Conservation (phyloP, 306 rosid species). For the Ziziphus jujuba region DNA sequence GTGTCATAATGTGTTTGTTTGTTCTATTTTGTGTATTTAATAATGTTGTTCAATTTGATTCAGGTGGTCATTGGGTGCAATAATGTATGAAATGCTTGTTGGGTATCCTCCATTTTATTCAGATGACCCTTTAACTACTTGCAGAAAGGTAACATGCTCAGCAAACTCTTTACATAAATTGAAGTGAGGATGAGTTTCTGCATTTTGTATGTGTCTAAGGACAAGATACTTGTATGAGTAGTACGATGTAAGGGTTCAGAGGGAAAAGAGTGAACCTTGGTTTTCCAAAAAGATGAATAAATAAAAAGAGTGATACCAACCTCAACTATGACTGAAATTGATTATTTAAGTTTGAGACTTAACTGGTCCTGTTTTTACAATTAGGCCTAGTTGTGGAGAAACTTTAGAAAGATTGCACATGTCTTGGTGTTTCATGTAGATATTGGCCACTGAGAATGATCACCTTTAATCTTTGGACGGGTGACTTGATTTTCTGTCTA, state of each 20-base stretch:
- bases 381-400: too few relatives aligned
- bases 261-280: neutral
- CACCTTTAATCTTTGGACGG: too few relatives aligned
- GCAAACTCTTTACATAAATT: neutral
- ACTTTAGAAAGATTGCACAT: neutral
- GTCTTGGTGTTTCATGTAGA: neutral
- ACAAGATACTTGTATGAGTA: conserved; percentile 13
- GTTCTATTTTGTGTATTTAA: conserved; percentile 15
- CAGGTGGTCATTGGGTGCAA: conserved; percentile 99
- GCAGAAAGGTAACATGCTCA: conserved; percentile 77
- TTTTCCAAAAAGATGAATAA: neutral
- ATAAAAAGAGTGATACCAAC: neutral
- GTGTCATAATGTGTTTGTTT: conserved; percentile 7
- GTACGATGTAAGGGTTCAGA: neutral
- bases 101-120: conserved; percentile 98
- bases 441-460: neutral
- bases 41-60: conserved; percentile 27
- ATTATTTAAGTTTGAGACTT: neutral
- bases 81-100: conserved; percentile 97
- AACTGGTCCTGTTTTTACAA: neutral
- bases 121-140: conserved; percentile 87
- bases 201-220: conserved; percentile 24
- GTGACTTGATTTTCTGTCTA: neutral
- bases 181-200: conserved; percentile 8
- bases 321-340: neutral